Evolutionary conservation across 306 rosid genomes (phyloP), one percentile per base, ranked within the genome.

Genomic region (Inga leiocalycina): DNA sequence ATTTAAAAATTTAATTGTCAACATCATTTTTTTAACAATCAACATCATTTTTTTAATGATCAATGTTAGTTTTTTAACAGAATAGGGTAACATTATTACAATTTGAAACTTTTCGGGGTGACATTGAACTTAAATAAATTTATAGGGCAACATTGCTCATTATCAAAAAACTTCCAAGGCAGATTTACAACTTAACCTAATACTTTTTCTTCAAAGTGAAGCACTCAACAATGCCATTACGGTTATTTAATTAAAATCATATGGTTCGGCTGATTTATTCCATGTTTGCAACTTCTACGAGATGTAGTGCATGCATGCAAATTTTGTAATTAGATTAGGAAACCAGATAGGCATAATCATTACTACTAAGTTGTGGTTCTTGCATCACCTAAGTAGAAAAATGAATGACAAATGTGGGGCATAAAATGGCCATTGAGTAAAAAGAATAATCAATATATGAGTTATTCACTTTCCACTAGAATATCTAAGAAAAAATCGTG

Each of bases 401-500:
- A 80, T 61, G 82, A 56, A 64, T 35, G 44, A 24, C 43, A 67
- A 34, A 62, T 43, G 43, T 64, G 59, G 39, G 81, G 27, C 71
- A 82, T 19, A 66, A 34, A 81, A 52, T 43, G 70, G 45, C 69
- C 78, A 37, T 74, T 10, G 46, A 81, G 20, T 45, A 57, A 67
- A 82, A 69, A 64, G 46, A 78, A 57, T 44, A 76, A 39, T 39
- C 8, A 65, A 43, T 62, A 82, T 68, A 56, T 64, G 77, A 34
- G 59, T 54, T 30, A 62, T 79, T 59, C 62, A 41, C 78, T 78
- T 68, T 56, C 48, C 71, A 66, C 49, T 66, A 62, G 71, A 78
- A 77, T 39, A 80, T 86, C 85, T 77, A 78, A 77, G n/a, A 51
- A 80, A 35, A 35, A 37, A 41, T 52, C 80, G 61, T 20, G 77